These are phyloP conservation scores for Plasmopara viticola DNA, from an alignment of 352 stramenopile species.

Conservation along the genomic window DNA sequence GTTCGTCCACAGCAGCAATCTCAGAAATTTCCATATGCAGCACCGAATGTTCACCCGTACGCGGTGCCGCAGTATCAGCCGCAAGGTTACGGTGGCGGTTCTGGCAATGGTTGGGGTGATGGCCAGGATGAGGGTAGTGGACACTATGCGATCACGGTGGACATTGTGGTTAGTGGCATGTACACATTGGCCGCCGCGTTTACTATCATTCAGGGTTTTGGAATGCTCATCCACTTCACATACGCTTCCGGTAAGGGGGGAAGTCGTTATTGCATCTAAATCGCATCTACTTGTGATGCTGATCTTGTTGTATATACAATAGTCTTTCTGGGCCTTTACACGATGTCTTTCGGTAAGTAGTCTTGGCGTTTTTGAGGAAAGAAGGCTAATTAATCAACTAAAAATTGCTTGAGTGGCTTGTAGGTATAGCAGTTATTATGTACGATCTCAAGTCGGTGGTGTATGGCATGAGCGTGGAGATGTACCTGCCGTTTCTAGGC, in stretches of 20 bases:
- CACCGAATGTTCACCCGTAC: slow-evolving; percentile 76
- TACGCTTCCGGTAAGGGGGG: slow-evolving; percentile 43
- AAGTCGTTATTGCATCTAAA: background rate
- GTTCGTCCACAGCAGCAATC: slow-evolving; percentile 11
- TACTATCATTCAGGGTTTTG: slow-evolving; percentile 80
- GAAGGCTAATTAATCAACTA: slow-evolving; percentile 1
- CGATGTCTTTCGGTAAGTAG: slow-evolving; percentile 72
- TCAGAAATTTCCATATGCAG: slow-evolving; percentile 48
- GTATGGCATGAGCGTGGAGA: slow-evolving; percentile 73
- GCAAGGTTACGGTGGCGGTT: slow-evolving; percentile 36
- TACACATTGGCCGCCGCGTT: slow-evolving; percentile 79
- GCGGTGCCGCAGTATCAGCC: slow-evolving; percentile 74
- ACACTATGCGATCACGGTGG: slow-evolving; percentile 46
- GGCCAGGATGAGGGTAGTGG: slow-evolving; percentile 37
- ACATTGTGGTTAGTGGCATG: slow-evolving; percentile 81
- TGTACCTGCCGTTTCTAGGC: slow-evolving; percentile 81
- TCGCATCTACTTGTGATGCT: background rate
- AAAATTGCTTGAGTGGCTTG: slow-evolving; percentile 1
- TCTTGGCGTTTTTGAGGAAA: background rate
- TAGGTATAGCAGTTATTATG: slow-evolving; percentile 66
- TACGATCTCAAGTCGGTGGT: slow-evolving; percentile 84
- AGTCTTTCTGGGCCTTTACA: slow-evolving; percentile 77
- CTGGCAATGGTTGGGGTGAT: slow-evolving; percentile 34
- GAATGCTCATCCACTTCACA: slow-evolving; percentile 75
- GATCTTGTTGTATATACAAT: background rate